Conservation (phyloP, 2,329 filamentous ascomycete genomes). For the Fusarium nodosum region DNA sequence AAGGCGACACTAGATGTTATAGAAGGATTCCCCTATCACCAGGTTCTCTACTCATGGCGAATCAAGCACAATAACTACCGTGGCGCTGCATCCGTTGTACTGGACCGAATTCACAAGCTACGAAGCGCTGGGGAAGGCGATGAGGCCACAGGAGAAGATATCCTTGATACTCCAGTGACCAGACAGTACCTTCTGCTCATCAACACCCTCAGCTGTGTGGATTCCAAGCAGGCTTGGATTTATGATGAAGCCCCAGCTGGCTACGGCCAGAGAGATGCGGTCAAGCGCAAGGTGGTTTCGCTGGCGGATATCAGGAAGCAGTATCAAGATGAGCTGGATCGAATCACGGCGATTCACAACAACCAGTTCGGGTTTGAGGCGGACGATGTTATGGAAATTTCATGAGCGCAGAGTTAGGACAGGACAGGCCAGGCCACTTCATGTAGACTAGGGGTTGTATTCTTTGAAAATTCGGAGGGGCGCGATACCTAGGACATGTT, state of each 20-base stretch:
- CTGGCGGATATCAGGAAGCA: conserved; percentile 87
- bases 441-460: conserved; percentile 49
- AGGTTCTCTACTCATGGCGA: conserved; percentile 92
- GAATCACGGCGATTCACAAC: conserved; percentile 87
- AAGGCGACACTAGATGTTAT: conserved; percentile 75
- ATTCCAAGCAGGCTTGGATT: conserved; percentile 84
- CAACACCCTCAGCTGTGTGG: conserved; percentile 90
- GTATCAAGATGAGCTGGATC: conserved; percentile 91
- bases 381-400: conserved; percentile 68
- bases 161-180: conserved; percentile 73
- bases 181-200: conserved; percentile 91
- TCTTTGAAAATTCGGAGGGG: conserved; percentile 44
- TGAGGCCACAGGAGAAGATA: conserved; percentile 66
- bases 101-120: conserved; percentile 74
- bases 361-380: conserved; percentile 85
- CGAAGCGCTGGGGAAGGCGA: conserved; percentile 71
- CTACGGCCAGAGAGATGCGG: conserved; percentile 42
- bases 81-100: conserved; percentile 75
- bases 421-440: conserved; percentile 18
- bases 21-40: conserved; percentile 83
- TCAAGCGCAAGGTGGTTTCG: conserved; percentile 83
- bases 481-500: conserved; percentile 52
- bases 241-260: conserved; percentile 57
- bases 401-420: conserved; percentile 49
- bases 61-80: conserved; percentile 88